Conservation (phyloP, 140 eudicot genomes). For the Artemisia princeps region DNA sequence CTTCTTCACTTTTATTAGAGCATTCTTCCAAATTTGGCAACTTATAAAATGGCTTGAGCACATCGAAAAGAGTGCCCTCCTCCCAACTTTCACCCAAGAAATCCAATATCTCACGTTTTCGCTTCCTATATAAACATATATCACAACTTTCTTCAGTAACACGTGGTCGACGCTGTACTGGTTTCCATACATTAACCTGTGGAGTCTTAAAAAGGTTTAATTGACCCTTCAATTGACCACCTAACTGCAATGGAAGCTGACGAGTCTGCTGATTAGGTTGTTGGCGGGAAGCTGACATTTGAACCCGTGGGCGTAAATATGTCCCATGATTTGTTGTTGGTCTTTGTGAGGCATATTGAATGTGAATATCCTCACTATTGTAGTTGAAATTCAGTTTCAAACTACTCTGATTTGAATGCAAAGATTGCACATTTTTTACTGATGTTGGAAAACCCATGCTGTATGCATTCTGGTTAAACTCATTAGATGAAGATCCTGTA, state of each 20-base stretch:
- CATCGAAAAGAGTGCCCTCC: conserved; percentile 24
- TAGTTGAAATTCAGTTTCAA: too few species aligned
- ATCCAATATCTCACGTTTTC: conserved; percentile 14
- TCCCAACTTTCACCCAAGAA: conserved; percentile 15
- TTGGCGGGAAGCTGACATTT: conserved; percentile 11
- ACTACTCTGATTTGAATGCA: too few species aligned
- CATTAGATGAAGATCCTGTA: too few species aligned
- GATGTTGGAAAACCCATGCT: too few species aligned
- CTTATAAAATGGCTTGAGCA: conserved; percentile 15
- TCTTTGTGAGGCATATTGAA: conserved; percentile 10
- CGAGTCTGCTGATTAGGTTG: conserved; percentile 10
- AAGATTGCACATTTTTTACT: too few species aligned
- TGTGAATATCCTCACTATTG: too few species aligned
- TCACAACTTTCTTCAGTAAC: not conserved
- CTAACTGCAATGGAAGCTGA: conserved; percentile 26
- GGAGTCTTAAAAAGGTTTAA: not conserved
- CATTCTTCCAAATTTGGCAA: conserved; percentile 30
- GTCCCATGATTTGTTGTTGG: not conserved
- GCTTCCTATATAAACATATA: conserved; percentile 15
- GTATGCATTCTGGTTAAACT: too few species aligned
- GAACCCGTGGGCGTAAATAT: conserved; percentile 17
- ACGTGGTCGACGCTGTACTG: not conserved
- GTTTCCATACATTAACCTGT: not conserved
- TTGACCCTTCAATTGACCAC: conserved; percentile 11
- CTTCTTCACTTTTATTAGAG: conserved; percentile 20